Conservation (phyloP, 2,329 filamentous ascomycete genomes). For the Colletotrichum chlorophyti region DNA sequence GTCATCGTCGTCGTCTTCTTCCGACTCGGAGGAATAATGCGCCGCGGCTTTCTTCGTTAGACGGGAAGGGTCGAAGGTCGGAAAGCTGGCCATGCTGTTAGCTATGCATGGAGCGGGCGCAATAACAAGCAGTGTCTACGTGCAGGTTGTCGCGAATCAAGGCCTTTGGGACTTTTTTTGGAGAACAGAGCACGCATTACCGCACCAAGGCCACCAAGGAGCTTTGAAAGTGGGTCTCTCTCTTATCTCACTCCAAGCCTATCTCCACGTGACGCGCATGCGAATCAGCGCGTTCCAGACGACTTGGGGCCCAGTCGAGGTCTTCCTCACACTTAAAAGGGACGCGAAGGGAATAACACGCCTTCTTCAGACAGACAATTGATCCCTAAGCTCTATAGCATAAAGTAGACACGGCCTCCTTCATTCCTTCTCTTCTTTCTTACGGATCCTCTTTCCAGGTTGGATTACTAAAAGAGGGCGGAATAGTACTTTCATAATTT, state of each 20-base stretch:
- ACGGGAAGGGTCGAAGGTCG: conserved; percentile 52
- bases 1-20: conserved; percentile 56
- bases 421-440: no score
- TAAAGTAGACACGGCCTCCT: no score
- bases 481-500: no score
- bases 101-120: not conserved
- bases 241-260: no score
- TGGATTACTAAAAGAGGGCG: no score
- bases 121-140: not conserved
- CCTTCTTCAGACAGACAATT: no score
- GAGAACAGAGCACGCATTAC: not conserved
- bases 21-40: conserved; percentile 62
- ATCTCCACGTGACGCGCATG: conserved; percentile 37
- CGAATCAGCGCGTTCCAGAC: not conserved
- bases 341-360: no score
- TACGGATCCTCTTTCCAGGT: no score
- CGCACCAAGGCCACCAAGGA: not conserved
- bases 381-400: no score
- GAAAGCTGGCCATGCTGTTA: conserved; percentile 40
- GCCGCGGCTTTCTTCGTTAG: conserved; percentile 61
- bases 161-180: conserved; percentile 15
- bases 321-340: no score
- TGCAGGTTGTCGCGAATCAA: not conserved
- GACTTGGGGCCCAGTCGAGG: no score
- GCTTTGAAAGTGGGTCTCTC: not conserved